Conservation (phyloP, 176 grass and related monocot species). For the Bromus sterilis region DNA sequence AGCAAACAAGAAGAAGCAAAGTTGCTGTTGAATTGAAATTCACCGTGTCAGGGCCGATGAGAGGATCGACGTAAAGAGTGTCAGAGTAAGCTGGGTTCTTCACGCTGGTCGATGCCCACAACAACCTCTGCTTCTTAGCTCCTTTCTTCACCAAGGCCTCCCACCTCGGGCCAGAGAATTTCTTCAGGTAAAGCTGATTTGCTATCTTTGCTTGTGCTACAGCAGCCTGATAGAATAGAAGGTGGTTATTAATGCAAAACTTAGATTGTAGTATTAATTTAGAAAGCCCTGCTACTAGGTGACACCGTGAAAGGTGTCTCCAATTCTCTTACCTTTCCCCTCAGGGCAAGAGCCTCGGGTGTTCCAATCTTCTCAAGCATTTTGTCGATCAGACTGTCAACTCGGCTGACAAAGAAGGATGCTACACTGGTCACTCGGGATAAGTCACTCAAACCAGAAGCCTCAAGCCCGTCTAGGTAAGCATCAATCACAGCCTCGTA, state of each 20-base stretch:
- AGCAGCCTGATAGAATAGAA: conserved; percentile 54
- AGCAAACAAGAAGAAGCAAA: background rate
- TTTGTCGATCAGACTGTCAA: conserved; percentile 90
- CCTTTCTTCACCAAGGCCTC: conserved; percentile 98
- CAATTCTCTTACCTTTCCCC: conserved; percentile 66
- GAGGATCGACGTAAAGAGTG: conserved; percentile 94
- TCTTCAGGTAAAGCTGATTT: conserved; percentile 91
- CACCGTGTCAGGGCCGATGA: conserved; percentile 96
- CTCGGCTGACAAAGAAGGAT: conserved; percentile 96
- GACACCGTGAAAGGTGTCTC: background rate
- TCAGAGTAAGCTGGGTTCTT: conserved; percentile 95
- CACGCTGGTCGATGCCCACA: conserved; percentile 97
- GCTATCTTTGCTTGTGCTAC: conserved; percentile 93
- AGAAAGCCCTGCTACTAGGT: background rate
- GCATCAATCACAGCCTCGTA: conserved; percentile 98
- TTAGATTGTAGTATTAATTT: background rate
- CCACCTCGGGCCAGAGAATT: conserved; percentile 98
- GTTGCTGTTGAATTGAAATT: conserved; percentile 5
- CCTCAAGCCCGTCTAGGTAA: conserved; percentile 90
- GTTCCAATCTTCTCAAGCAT: conserved; percentile 94
- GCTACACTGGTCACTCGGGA: conserved; percentile 96
- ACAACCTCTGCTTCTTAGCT: conserved; percentile 91
- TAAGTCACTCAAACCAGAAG: conserved; percentile 80
- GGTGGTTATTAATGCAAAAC: background rate
- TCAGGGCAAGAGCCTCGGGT: conserved; percentile 83